Percentiles rank a stretch among this genome's conserved stretches.
phyloP scores from a whole-genome alignment of 2,329 filamentous ascomycete genomes.

The Botrytis aclada region DNA sequence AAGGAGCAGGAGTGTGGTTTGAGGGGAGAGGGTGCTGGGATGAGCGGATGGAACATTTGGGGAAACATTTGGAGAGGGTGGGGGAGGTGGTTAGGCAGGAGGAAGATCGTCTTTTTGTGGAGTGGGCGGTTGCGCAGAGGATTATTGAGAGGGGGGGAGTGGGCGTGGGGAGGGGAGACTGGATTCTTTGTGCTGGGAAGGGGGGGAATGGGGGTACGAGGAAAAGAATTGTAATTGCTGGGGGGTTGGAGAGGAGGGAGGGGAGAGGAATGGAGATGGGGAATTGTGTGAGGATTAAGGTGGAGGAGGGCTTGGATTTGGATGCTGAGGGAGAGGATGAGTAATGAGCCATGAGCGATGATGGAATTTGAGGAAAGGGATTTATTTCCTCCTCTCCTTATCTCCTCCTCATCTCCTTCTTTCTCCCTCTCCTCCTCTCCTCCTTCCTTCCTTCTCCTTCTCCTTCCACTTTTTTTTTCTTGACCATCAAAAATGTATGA shows the following conservation, averaged over 20 bases:
- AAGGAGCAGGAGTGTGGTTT: slow-evolving; percentile 46
- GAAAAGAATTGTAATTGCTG: accelerated
- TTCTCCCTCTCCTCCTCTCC: too few species aligned
- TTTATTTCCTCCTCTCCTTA: too few species aligned
- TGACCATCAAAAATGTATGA: neutral
- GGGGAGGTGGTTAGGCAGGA: slow-evolving; percentile 28
- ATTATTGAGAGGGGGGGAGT: slow-evolving; percentile 28
- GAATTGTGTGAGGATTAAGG: neutral
- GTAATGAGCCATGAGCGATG: slow-evolving; percentile 16
- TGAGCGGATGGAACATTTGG: slow-evolving; percentile 82
- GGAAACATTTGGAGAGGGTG: slow-evolving; percentile 67
- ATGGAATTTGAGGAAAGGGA: neutral
- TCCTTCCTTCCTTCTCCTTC: neutral
- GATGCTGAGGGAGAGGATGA: slow-evolving; percentile 32
- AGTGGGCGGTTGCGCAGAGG: slow-evolving; percentile 26
- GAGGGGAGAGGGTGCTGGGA: slow-evolving; percentile 68
- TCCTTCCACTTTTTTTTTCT: too few species aligned
- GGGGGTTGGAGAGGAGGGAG: neutral
- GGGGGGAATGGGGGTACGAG: neutral
- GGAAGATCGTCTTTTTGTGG: slow-evolving; percentile 26
- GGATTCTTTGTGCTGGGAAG: neutral
- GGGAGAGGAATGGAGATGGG: neutral
- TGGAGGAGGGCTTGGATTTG: slow-evolving; percentile 24
- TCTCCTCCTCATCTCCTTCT: neutral
- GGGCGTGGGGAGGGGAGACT: slow-evolving; percentile 15